Evolutionary conservation across 805 yeast species (phyloP).

Genomic region (Saccharomyces jurei): DNA sequence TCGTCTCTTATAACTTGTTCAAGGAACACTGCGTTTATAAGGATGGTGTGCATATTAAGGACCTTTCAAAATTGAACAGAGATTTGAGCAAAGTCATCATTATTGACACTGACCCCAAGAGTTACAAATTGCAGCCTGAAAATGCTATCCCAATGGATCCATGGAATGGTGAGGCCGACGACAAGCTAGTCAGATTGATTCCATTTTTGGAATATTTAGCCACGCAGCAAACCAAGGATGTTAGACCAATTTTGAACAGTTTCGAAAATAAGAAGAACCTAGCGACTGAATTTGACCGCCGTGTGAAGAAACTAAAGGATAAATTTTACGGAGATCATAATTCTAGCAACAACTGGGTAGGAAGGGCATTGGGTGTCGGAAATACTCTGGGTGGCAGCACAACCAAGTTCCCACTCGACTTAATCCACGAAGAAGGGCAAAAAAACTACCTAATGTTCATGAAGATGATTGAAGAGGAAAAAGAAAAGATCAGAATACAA

Average conservation of each 20-base stretch:
- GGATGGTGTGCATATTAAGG: conserved; percentile 86
- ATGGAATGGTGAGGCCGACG: conserved; percentile 86
- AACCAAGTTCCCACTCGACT: conserved; percentile 63
- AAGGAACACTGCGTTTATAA: conserved; percentile 81
- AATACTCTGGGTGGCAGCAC: conserved; percentile 17
- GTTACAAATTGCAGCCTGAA: conserved; percentile 79
- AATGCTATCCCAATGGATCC: conserved; percentile 79
- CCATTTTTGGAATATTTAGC: conserved; percentile 94
- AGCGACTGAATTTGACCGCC: conserved; percentile 68
- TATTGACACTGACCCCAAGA: conserved; percentile 67
- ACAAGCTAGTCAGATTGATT: conserved; percentile 67
- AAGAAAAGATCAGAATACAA: conserved; percentile 48
- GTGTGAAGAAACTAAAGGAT: conserved; percentile 69
- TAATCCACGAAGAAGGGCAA: conserved; percentile 87
- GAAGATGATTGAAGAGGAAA: conserved; percentile 79
- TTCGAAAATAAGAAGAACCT: conserved; percentile 60
- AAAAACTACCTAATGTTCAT: conserved; percentile 77
- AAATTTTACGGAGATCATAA: conserved; percentile 53
- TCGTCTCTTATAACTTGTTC: conserved; percentile 75
- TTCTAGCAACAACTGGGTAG: conserved; percentile 43
- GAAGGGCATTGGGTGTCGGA: conserved; percentile 54
- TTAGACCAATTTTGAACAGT: conserved; percentile 76
- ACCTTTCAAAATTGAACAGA: conserved; percentile 82
- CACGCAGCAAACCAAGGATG: conserved; percentile 75
- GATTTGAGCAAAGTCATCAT: conserved; percentile 74